These are phyloP conservation scores for Auriscalpium microsporum DNA, from an alignment of 768 basidiomycete species.

Conservation along the genomic window DNA sequence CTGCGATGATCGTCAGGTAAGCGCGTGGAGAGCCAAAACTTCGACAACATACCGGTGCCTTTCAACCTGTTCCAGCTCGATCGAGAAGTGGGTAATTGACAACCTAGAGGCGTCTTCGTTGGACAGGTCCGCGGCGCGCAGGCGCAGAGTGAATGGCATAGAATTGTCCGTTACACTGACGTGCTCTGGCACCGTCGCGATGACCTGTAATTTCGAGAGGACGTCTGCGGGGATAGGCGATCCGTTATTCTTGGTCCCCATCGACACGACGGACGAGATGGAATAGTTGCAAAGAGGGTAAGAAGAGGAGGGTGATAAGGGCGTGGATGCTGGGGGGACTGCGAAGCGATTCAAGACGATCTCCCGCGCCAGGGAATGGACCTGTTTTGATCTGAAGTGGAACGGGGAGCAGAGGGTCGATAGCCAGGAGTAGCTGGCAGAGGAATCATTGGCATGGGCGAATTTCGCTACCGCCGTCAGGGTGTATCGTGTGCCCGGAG, in stretches of 20 bases:
- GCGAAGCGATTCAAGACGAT: constrained; percentile 50
- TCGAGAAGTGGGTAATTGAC: constrained; percentile 44
- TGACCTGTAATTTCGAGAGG: constrained; percentile 53
- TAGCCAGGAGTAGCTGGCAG: constrained; percentile 34
- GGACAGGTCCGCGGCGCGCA: constrained; percentile 48
- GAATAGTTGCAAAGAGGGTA: constrained; percentile 30
- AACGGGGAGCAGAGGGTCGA: constrained; percentile 50
- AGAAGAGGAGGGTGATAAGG: constrained; percentile 23
- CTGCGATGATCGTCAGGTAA: constrained; percentile 25
- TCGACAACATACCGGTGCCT: constrained; percentile 45
- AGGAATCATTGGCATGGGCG: constrained; percentile 34
- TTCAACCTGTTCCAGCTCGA: constrained; percentile 58
- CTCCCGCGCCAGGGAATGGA: constrained; percentile 30
- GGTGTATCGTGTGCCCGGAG: constrained; percentile 52
- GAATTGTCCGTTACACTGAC: constrained; percentile 36
- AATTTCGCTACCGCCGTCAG: constrained; percentile 63
- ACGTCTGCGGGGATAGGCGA: constrained; percentile 41
- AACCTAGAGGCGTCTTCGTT: constrained; percentile 44
- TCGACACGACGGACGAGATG: constrained; percentile 13
- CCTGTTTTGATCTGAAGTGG: constrained; percentile 34
- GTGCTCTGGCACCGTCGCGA: constrained; percentile 53
- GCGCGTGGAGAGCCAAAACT: background rate
- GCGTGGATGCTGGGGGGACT: constrained; percentile 26
- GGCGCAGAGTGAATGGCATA: constrained; percentile 49
- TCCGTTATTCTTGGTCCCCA: constrained; percentile 5